phyloP scores from a whole-genome alignment of 495 filamentous ascomycete genomes.

The Choiromyces venosus region DNA sequence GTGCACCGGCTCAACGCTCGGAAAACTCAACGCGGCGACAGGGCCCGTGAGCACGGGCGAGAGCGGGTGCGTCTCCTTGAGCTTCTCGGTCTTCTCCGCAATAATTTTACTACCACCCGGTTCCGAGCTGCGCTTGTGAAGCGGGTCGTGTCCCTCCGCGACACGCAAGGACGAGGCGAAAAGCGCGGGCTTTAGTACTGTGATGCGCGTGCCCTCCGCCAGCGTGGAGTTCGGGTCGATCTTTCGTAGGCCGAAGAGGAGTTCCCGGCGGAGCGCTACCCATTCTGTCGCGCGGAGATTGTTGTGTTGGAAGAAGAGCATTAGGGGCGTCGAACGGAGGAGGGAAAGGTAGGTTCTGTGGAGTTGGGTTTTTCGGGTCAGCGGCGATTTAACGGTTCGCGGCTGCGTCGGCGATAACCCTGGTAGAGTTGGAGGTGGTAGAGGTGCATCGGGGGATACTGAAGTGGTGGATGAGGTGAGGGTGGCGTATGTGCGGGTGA shows the following conservation, averaged over 20 bases:
- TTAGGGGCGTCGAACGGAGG: conserved; percentile 77
- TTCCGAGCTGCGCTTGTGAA: conserved; percentile 20
- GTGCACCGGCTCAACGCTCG: conserved; percentile 72
- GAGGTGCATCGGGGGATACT: conserved; percentile 30
- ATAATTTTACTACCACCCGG: conserved; percentile 46
- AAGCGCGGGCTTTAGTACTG: conserved; percentile 80
- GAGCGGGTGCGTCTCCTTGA: conserved; percentile 51
- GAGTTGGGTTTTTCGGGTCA: conserved; percentile 89
- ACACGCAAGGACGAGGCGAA: conserved; percentile 77
- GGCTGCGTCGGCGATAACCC: conserved; percentile 57
- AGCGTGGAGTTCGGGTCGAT: conserved; percentile 45
- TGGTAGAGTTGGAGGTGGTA: conserved; percentile 7
- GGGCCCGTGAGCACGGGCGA: conserved; percentile 75
- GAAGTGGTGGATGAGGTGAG: conserved; percentile 67
- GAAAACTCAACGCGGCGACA: conserved; percentile 71
- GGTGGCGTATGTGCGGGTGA: conserved; percentile 25
- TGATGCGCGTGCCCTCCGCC: conserved; percentile 60
- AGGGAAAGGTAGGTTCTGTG: conserved; percentile 89
- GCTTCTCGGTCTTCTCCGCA: conserved; percentile 54
- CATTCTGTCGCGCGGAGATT: conserved; percentile 85
- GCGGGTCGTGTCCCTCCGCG: conserved; percentile 70
- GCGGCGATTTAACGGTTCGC: conserved; percentile 77
- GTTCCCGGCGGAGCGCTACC: conserved; percentile 77
- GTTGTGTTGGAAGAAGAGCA: conserved; percentile 95
- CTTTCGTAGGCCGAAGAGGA: conserved; percentile 61